Evolutionary conservation across 306 rosid genomes (phyloP).

Genomic region (Rosa lucieae): DNA sequence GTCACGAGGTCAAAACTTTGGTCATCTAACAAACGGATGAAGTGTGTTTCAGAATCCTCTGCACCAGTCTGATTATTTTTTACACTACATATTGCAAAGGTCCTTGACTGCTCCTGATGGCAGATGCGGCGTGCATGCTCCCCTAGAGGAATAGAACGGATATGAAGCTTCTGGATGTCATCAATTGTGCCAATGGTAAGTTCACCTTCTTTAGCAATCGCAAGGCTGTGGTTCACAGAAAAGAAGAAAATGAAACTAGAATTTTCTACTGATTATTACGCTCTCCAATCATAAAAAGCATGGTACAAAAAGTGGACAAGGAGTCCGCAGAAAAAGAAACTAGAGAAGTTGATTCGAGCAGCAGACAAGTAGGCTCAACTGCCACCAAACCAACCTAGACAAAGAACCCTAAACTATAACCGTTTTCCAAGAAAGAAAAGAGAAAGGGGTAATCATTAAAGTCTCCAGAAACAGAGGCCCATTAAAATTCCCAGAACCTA

Average conservation of each 20-base stretch:
- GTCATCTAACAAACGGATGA: conserved; percentile 89
- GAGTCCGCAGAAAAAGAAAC: background rate
- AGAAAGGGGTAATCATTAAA: background rate
- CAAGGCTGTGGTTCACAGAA: conserved; percentile 59
- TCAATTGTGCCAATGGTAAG: conserved; percentile 98
- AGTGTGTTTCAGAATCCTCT: conserved; percentile 86
- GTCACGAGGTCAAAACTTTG: conserved; percentile 91
- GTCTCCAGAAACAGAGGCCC: background rate
- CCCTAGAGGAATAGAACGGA: conserved; percentile 91
- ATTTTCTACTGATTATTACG: background rate
- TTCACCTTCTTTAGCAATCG: conserved; percentile 97
- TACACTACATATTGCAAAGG: conserved; percentile 83
- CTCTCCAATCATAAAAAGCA: background rate
- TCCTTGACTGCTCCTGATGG: conserved; percentile 98
- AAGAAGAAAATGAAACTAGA: background rate
- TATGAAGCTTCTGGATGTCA: conserved; percentile 98
- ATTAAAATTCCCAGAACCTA: background rate
- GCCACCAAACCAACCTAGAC: background rate
- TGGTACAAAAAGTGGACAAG: background rate
- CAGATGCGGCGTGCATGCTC: conserved; percentile 94
- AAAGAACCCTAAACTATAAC: background rate
- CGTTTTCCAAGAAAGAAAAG: background rate
- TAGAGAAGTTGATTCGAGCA: background rate
- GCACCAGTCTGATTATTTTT: conserved; percentile 70
- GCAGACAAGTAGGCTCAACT: background rate